Evolutionary conservation across 108 stramenopile species (phyloP).

Genomic region (Aureococcus anophagefferens): DNA sequence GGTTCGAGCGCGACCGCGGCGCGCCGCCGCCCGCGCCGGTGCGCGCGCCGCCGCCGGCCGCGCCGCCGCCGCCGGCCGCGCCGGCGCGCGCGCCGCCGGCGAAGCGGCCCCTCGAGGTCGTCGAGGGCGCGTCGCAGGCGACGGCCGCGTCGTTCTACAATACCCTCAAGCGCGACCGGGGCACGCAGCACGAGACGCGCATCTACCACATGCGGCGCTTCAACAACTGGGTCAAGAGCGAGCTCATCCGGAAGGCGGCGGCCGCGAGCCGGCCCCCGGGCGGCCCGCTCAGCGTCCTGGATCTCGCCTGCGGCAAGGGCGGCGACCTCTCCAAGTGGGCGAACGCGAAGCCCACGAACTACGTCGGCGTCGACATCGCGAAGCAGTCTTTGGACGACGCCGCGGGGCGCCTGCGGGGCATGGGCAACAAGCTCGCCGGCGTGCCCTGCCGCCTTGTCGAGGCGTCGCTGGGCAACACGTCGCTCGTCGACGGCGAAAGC

Average conservation of each 20-base stretch:
- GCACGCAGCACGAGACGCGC: slow-evolving; percentile 66
- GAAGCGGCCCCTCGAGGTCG: too few relatives aligned
- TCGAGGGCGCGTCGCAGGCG: too few relatives aligned
- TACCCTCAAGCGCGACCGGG: slow-evolving; percentile 25
- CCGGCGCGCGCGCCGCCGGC: too few relatives aligned
- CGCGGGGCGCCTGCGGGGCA: slow-evolving; percentile 62
- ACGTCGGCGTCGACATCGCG: slow-evolving; percentile 95
- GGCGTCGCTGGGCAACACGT: slow-evolving; percentile 57
- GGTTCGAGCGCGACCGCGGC: too few relatives aligned
- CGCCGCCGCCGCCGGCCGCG: too few relatives aligned
- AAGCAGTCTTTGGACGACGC: slow-evolving; percentile 82
- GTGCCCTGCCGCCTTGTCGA: slow-evolving; percentile 53
- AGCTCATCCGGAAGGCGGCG: slow-evolving; percentile 54
- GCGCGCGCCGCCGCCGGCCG: too few relatives aligned
- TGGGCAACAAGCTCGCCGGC: slow-evolving; percentile 26
- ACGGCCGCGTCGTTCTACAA: too few relatives aligned
- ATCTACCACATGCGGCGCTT: slow-evolving; percentile 87
- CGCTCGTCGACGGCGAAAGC: background rate
- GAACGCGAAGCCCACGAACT: slow-evolving; percentile 57
- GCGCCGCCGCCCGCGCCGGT: too few relatives aligned
- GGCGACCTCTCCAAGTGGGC: slow-evolving; percentile 93
- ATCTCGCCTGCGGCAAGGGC: slow-evolving; percentile 96
- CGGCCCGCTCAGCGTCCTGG: slow-evolving; percentile 81
- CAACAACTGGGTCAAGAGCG: slow-evolving; percentile 97
- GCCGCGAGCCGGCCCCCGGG: slow-evolving; percentile 39